phyloP scores from a whole-genome alignment of 371 early-diverging fungal genomes.

The Apophysomyces ossiformis region DNA sequence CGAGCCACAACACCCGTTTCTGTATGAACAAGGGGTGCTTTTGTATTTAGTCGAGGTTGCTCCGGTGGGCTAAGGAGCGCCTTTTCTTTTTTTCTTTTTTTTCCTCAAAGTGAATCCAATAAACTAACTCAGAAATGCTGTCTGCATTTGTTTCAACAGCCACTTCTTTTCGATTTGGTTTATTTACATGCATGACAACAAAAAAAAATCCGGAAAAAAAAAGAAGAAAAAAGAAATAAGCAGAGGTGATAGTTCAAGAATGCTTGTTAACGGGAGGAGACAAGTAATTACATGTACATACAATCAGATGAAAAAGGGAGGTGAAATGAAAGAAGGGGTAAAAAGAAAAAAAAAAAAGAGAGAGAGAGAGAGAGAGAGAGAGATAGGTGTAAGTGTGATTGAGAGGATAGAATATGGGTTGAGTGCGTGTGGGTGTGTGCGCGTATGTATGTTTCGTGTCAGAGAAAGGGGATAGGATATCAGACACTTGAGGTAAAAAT shows the following conservation, averaged over 20 bases:
- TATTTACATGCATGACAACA: constrained; percentile 4
- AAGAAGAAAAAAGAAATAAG: not conserved
- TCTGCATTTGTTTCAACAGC: not conserved
- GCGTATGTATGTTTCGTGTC: no score
- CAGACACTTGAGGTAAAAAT: not conserved
- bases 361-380: constrained; percentile 9
- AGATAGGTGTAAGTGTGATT: not conserved
- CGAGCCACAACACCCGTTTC: constrained; percentile 9
- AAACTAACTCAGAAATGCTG: not conserved
- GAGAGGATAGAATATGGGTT: no score
- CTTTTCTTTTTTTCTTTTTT: not conserved
- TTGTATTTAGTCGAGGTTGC: constrained; percentile 3
- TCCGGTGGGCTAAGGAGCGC: constrained; percentile 6
- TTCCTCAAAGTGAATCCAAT: no score
- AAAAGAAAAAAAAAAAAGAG: constrained; percentile 11
- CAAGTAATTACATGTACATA: constrained; percentile 3
- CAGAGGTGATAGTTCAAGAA: not conserved
- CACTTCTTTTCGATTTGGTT: not conserved
- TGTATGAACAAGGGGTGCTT: constrained; percentile 8
- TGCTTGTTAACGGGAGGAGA: constrained; percentile 3
- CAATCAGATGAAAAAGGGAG: constrained; percentile 11
- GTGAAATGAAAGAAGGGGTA: constrained; percentile 12
- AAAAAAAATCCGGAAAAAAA: not conserved
- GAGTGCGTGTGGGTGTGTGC: no score
- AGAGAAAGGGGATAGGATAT: not conserved